Evolutionary conservation across 73 alveolate genomes (phyloP), one percentile per base, ranked within the genome.

Genomic region (Paramecium caudatum): DNA sequence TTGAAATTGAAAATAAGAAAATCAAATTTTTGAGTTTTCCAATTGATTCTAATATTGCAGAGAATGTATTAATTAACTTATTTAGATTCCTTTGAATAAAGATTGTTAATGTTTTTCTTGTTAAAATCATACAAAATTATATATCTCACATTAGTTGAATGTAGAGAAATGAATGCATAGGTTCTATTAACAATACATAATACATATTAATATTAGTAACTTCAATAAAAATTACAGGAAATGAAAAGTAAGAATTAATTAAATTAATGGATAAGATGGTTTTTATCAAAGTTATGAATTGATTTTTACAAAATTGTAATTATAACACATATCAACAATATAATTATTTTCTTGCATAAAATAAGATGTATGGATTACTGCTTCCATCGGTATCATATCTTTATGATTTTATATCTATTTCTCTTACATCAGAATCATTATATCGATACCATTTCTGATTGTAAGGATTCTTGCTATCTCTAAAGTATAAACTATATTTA

Each of bases 381-480:
- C 93, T 86, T 6, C 93, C 93, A 5, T 80, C 47, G 0, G 88
- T 61, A 43, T 39, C 34, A 65, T 86, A 86, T 47, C 68, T 86
- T 43, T 41, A 25, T 17, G 47, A 16, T 23, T 63, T 48, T 41
- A 62, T 43, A 43, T 78, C 68, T 17, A 86, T 63, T 12, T 62
- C 82, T 62, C 90, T 55, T 15, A 78, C 93, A 86, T 86, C 80
- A 25, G 90, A 62, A 86, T 86, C 93, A 43, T 86, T 86, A 63
- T 37, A 86, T 12, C 84, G 63, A 62, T 86, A 86, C 93, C 93
- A 86, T 41, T 86, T 86, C 4, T 61, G 48, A 39, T 86, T 81
- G 27, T 19, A 86, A 4, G 93, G 88, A 65, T 86, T 86, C 41
- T 39, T 43, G 10, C 90, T 36, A 23, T 86, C 93, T 15, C 93